Base-by-base conservation (phyloP, 176 grass and related monocot species). In the Eremochloa ophiuroides region DNA sequence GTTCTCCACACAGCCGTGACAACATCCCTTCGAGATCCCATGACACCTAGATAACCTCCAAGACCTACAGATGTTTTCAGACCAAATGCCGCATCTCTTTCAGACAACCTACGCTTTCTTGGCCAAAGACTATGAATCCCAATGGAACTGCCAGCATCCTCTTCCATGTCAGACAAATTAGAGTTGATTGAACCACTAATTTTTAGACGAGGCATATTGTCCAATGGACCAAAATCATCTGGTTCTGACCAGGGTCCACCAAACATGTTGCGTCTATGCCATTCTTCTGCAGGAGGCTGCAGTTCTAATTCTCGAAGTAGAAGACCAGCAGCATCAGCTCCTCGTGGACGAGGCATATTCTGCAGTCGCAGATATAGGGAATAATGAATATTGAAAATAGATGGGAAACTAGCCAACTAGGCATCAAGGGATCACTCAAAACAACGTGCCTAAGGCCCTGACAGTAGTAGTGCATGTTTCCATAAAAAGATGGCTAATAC, bases 211-310 rank as follows among this genome's bases (percentile, higher is more conserved):
- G 70, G 74, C 82, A 82, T 82, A 80, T 92, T 93, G 85, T 93
- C 88, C 80, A 98, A 70, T 81, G 88, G 96, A 79, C 93, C 93
- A 80, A 95, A 82, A 86, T 95, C 88, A 58, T 95, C 88, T 31
- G 92, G 88, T 84, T 98, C 96, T 82, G 96, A 98, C 93, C 96
- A 98, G 4, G 96, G 96, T 25, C 96, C 93, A 66, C 96, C 96
- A 91, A 98, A 98, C 96, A 98, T 95, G 82, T 98, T 98, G 46
- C 96, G 93, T 11, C 93, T 91, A 72, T 98, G 96, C 96, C 96
- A 98, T 70, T 98, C 96, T 89, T 98, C 96, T 17, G 96, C 89
- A 59, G 96, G 96, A 83, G 96, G 96, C 48, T 98, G 93, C 11
- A 98, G 69, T 91, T 98, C 96, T 76, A 98, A 82, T 81, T 98